Conservation (phyloP, 108 stramenopile genomes). For the Discostella stelligeroides region DNA sequence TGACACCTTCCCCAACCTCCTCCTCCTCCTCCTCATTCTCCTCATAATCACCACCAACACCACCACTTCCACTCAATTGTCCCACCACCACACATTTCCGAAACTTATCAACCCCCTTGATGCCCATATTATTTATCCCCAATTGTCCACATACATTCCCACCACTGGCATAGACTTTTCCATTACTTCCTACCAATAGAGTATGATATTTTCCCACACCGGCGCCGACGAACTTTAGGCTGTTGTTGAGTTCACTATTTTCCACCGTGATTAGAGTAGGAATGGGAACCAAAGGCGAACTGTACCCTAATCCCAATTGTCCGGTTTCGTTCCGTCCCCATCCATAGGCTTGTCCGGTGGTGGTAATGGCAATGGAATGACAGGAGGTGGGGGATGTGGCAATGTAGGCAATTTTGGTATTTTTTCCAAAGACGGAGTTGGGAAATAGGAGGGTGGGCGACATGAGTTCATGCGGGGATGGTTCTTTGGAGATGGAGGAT, state of each 20-base stretch:
- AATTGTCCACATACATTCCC: slow-evolving; percentile 80
- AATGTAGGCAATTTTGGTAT: slow-evolving; percentile 53
- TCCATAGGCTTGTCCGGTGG: slow-evolving; percentile 66
- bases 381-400: slow-evolving; percentile 63
- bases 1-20: slow-evolving; percentile 20
- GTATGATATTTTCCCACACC: slow-evolving; percentile 87
- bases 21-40: slow-evolving; percentile 14
- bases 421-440: slow-evolving; percentile 31
- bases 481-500: slow-evolving; percentile 25
- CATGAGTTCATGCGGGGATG: slow-evolving; percentile 45
- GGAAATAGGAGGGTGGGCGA: slow-evolving; percentile 59
- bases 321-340: slow-evolving; percentile 84
- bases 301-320: slow-evolving; percentile 50
- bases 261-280: slow-evolving; percentile 39
- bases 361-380: slow-evolving; percentile 75
- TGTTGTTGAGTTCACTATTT: slow-evolving; percentile 1
- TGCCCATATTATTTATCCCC: slow-evolving; percentile 57
- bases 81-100: slow-evolving; percentile 50
- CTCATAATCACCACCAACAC: slow-evolving; percentile 14
- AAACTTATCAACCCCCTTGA: slow-evolving; percentile 49
- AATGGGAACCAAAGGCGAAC: slow-evolving; percentile 33
- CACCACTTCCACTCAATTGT: slow-evolving; percentile 3
- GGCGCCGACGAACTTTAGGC: slow-evolving; percentile 50
- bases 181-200: slow-evolving; percentile 61
- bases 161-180: slow-evolving; percentile 65